Conservation (phyloP, 2,329 filamentous ascomycete species). For the Ilyonectria destructans region DNA sequence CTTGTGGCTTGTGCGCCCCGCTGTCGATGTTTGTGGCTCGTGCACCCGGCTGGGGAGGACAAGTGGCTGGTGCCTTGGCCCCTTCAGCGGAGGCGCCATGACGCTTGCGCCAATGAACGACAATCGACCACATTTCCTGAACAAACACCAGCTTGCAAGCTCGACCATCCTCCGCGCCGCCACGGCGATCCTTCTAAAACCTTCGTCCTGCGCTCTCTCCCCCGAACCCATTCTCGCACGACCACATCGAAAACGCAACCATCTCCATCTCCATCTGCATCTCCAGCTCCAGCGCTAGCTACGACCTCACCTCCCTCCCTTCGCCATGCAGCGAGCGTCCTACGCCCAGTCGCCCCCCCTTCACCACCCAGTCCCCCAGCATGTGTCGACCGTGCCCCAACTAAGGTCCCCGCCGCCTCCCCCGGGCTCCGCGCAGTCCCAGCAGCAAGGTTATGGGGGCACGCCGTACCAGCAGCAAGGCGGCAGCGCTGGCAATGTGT, state of each 20-base stretch:
- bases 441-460: conserved; percentile 75
- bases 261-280: conserved; percentile 13
- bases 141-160: conserved; percentile 47
- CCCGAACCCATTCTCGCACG: not conserved
- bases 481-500: conserved; percentile 68
- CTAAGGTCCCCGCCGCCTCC: conserved; percentile 94
- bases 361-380: conserved; percentile 97
- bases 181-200: conserved; percentile 26
- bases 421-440: conserved; percentile 78
- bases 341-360: conserved; percentile 94
- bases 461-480: conserved; percentile 83
- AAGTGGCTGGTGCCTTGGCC: conserved; percentile 34
- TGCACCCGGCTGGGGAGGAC: not conserved
- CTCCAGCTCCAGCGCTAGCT: conserved; percentile 36
- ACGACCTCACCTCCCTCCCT: conserved; percentile 34
- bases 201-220: conserved; percentile 2
- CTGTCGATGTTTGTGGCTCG: not conserved
- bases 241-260: not conserved
- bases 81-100: conserved; percentile 38
- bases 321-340: conserved; percentile 86
- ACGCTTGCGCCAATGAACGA: conserved; percentile 48
- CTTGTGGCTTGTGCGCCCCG: conserved; percentile 18
- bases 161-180: conserved; percentile 38
- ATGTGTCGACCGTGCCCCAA: conserved; percentile 98
- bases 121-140: conserved; percentile 57